Base-by-base conservation (phyloP, 345 rosid species). In the Hypericum androsaemum region DNA sequence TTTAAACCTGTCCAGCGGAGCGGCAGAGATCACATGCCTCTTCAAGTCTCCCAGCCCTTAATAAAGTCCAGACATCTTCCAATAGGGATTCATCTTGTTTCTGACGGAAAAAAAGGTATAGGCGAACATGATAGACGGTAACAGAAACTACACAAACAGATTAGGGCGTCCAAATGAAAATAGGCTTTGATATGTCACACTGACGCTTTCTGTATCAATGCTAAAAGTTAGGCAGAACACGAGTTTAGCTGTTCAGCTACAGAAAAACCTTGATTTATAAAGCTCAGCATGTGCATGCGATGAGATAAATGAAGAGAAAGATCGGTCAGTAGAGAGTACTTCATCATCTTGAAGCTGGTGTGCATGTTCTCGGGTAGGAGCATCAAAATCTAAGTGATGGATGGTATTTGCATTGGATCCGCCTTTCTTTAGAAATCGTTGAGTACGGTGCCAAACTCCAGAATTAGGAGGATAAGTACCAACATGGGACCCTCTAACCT, bases 341-440 rank as follows among this genome's bases (percentile, higher is more conserved):
- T 74, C 78, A 71, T 92, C 95, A 62, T 88, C 94, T 49, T 80
- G 74, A 46, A 88, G 79, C 69, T 73, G 79, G 58, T 71, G 79
- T 43, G 95, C 86, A 68, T 88, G 81, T 62, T 92, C 92, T 32
- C 98, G 94, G 16, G 98, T 92, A 58, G 98, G 96, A 57, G 98
- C 98, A 78, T 92, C 98, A 75, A 92, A 92, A 76, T 92, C 98
- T 79, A 92, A 77, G 72, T 92, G 95, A 67, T 69, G 84, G 64
- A 92, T 75, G 47, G 80, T 81, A 65, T 83, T 84, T 50, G 69
- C 17, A 50, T 61, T 52, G 16, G 78, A 74, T 44, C 63, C 71
- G 53, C 79, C 81, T 65, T 77, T 92, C 81, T 66, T 82, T 39
- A 92, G 78, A 72, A 76, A 66, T 40, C 95, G 71, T 70, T 92